A percentile compares a stretch with the other conserved stretches of the same genome.
Evolutionary conservation across 106 monocot genomes (phyloP).

Genomic region (Dendrobium nobile): DNA sequence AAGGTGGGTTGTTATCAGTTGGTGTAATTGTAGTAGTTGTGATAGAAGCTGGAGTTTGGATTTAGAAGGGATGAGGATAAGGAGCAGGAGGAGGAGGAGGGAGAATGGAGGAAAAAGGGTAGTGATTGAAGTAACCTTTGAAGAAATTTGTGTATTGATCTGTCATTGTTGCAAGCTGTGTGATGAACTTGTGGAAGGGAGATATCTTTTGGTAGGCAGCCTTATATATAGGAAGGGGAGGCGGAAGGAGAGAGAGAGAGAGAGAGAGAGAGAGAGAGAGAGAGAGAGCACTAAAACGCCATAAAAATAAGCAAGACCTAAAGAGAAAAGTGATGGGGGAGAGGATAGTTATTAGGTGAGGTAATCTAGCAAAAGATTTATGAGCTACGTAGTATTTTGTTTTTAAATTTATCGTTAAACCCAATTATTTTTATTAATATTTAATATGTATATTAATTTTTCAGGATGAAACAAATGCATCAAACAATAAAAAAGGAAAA

Average conservation of each 20-base stretch:
- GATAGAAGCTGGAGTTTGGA: constrained; percentile 4
- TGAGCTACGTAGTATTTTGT: too few species aligned
- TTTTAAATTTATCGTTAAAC: too few species aligned
- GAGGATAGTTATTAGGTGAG: not conserved
- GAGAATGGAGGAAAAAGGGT: constrained; percentile 22
- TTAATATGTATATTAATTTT: too few species aligned
- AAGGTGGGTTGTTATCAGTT: not conserved
- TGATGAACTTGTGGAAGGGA: not conserved
- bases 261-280: too few species aligned
- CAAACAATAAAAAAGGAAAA: too few species aligned
- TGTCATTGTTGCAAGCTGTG: constrained; percentile 30
- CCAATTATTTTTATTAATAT: too few species aligned
- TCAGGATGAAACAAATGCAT: too few species aligned
- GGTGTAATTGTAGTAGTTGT: not conserved
- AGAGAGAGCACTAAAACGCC: too few species aligned
- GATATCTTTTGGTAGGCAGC: constrained; percentile 1
- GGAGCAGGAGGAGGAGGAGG: constrained; percentile 6
- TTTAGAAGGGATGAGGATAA: not conserved
- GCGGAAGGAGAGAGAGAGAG: constrained; percentile 12
- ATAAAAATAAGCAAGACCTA: too few species aligned
- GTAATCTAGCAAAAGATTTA: too few species aligned
- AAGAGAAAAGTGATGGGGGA: not conserved
- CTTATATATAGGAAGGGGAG: not conserved
- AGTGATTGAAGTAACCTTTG: constrained; percentile 41
- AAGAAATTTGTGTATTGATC: constrained; percentile 67